A percentile compares a stretch with the other conserved stretches of the same genome.
Evolutionary conservation across 1,284 basidiomycete genomes (phyloP).

Genomic region (Psilocybe mexicana): DNA sequence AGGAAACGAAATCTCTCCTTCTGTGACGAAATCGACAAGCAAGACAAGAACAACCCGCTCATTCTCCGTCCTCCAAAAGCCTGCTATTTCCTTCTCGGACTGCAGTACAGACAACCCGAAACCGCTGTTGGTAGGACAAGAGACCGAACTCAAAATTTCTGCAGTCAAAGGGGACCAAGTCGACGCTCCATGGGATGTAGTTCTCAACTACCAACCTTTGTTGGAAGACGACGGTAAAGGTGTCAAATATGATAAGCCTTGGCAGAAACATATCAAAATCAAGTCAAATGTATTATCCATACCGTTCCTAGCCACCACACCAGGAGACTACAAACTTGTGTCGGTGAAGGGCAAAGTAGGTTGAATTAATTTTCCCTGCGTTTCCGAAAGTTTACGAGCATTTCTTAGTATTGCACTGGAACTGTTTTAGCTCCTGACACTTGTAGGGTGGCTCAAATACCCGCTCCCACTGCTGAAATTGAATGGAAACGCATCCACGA

Average conservation of each 20-base stretch:
- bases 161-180: conserved; percentile 52
- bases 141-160: conserved; percentile 53
- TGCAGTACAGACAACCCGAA: conserved; percentile 76
- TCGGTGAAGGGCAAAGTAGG: conserved; percentile 69
- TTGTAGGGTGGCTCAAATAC: conserved; percentile 75
- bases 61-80: conserved; percentile 76
- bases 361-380: conserved; percentile 1
- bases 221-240: conserved; percentile 35
- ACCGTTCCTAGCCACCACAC: conserved; percentile 51
- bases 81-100: conserved; percentile 71
- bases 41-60: conserved; percentile 60
- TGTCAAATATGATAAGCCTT: conserved; percentile 48
- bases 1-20: conserved; percentile 32
- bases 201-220: conserved; percentile 59
- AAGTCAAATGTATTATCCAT: conserved; percentile 49
- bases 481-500: conserved; percentile 91
- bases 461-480: conserved; percentile 79
- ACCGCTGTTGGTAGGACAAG: conserved; percentile 72
- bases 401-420: conserved; percentile 67
- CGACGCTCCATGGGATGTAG: conserved; percentile 70
- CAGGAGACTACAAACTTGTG: conserved; percentile 84
- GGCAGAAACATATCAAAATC: conserved; percentile 61
- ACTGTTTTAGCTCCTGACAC: conserved; percentile 80
- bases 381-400: conserved; percentile 2
- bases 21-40: conserved; percentile 26